These are phyloP conservation scores for Cercophora samala DNA, from an alignment of 495 filamentous ascomycete genomes.

Conservation along the genomic window DNA sequence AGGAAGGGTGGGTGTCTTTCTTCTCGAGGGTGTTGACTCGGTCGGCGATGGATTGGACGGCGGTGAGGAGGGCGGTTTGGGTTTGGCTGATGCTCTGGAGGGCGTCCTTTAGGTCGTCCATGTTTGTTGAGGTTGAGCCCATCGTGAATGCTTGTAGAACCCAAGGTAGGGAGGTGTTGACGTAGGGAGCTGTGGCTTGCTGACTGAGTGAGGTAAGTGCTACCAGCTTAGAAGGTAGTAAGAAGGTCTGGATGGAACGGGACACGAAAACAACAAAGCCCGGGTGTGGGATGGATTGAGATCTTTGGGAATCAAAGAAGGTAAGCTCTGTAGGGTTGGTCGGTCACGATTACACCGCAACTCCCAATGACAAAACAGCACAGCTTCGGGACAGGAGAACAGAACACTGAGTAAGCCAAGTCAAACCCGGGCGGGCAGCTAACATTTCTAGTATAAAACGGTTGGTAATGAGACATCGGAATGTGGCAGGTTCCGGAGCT, in stretches of 20 bases:
- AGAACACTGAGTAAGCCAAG: constrained; percentile 1
- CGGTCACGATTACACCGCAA: not conserved
- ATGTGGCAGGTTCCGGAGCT: constrained; percentile 19
- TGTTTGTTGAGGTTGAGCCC: constrained; percentile 26
- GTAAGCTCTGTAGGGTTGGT: not conserved
- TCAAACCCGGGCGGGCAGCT: constrained; percentile 7
- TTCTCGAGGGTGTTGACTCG: constrained; percentile 40
- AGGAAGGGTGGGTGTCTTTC: constrained; percentile 2
- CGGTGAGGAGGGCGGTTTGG: constrained; percentile 57
- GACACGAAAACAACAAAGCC: constrained; percentile 2
- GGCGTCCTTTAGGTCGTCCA: constrained; percentile 52
- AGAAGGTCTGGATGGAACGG: not conserved
- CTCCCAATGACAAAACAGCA: not conserved
- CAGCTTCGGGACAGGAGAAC: not conserved
- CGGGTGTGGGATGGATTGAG: constrained; percentile 1
- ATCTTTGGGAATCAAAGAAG: not conserved
- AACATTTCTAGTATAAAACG: constrained; percentile 6
- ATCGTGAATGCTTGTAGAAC: not conserved
- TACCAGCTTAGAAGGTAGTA: not conserved
- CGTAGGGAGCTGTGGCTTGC: not conserved
- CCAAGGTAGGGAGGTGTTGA: not conserved
- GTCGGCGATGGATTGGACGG: constrained; percentile 62
- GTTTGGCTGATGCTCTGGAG: constrained; percentile 54
- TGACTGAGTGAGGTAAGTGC: not conserved
- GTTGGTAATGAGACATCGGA: constrained; percentile 5